phyloP scores from a whole-genome alignment of 306 rosid species.

The Vicia sativa region DNA sequence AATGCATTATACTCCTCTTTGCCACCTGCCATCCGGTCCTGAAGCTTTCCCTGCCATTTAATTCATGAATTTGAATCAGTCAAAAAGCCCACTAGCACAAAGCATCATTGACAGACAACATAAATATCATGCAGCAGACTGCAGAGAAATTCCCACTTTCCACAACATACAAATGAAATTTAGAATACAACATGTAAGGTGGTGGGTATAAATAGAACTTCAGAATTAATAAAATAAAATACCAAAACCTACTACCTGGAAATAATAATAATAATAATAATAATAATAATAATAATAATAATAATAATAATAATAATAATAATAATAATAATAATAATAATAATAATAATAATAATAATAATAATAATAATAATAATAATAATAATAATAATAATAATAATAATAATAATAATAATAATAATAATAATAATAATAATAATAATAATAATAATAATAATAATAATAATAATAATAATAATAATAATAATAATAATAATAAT shows the following conservation, averaged over 20 bases:
- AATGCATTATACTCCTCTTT: conserved; percentile 98
- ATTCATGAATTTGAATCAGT: conserved; percentile 33
- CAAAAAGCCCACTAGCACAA: conserved; percentile 23
- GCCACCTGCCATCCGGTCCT: conserved; percentile 98
- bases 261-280: conserved; percentile 7
- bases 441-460: conserved; percentile 6
- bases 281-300: conserved; percentile 7
- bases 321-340: neutral
- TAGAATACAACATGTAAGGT: conserved; percentile 11
- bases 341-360: conserved; percentile 1
- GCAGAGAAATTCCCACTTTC: conserved; percentile 23
- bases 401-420: conserved; percentile 5
- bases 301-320: neutral
- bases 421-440: conserved; percentile 1
- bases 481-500: neutral
- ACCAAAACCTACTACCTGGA: conserved; percentile 7
- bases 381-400: neutral
- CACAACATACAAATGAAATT: conserved; percentile 32
- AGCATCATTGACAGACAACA: conserved; percentile 31
- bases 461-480: conserved; percentile 2
- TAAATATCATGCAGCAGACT: conserved; percentile 19
- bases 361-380: neutral
- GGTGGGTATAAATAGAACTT: conserved; percentile 15
- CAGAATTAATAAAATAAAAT: conserved; percentile 15
- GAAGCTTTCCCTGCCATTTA: conserved; percentile 81